Percentiles rank a stretch among this genome's conserved stretches.
These are phyloP conservation scores for Penicillium diatomitis DNA, from an alignment of 495 filamentous ascomycete species.

Conservation along the genomic window DNA sequence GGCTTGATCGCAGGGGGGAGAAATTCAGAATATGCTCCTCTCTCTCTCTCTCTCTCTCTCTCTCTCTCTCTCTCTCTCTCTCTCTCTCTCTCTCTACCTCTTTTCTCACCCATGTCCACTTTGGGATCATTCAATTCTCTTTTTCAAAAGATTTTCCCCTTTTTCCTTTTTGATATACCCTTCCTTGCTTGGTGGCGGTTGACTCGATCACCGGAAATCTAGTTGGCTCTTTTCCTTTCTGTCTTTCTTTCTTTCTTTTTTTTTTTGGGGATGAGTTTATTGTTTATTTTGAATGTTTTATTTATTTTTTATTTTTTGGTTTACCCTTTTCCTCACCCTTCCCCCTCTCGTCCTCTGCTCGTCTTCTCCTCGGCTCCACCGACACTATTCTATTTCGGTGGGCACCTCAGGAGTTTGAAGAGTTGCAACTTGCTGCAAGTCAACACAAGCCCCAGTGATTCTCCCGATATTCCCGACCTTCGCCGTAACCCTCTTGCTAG, in stretches of 20 bases:
- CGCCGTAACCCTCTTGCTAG: background rate
- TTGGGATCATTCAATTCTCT: background rate
- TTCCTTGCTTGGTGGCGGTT: slow-evolving; percentile 26
- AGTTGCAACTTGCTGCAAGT: too few species aligned
- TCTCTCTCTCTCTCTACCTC: slow-evolving; percentile 8
- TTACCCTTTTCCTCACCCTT: too few species aligned
- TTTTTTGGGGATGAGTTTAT: too few species aligned
- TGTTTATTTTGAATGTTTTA: too few species aligned
- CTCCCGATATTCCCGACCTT: background rate
- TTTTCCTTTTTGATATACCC: background rate
- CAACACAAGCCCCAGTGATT: background rate
- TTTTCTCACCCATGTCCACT: slow-evolving; percentile 6
- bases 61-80: background rate
- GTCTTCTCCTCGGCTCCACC: background rate
- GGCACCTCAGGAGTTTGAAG: background rate
- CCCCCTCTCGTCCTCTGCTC: background rate
- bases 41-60: slow-evolving; percentile 5
- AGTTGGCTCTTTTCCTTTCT: background rate
- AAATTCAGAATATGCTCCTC: background rate
- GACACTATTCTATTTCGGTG: background rate
- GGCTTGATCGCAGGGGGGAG: too few species aligned
- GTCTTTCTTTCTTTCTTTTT: too few species aligned
- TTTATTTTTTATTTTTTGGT: too few species aligned
- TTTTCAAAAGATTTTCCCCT: slow-evolving; percentile 1
- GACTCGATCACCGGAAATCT: slow-evolving; percentile 10